Evolutionary conservation across 192 early-diverging fungal species (phyloP).

Genomic region (Podila verticillata): DNA sequence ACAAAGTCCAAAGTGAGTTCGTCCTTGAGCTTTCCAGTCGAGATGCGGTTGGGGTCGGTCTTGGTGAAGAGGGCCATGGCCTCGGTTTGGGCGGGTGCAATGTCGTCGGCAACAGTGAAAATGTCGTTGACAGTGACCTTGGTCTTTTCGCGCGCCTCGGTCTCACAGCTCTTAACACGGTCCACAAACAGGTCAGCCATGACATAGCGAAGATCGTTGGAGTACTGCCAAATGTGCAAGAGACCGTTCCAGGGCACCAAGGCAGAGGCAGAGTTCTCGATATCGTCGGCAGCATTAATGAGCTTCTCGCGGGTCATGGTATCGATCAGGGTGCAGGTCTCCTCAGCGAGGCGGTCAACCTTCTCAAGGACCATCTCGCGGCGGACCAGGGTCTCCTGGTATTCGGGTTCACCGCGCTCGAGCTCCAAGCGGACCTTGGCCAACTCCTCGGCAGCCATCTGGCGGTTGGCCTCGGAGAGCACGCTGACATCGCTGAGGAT

Average conservation of each 20-base stretch:
- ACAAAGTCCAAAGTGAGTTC: slow-evolving; percentile 51
- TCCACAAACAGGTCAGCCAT: slow-evolving; percentile 72
- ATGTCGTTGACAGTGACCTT: slow-evolving; percentile 52
- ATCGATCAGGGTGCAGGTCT: slow-evolving; percentile 67
- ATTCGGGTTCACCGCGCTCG: slow-evolving; percentile 74
- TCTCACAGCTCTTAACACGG: slow-evolving; percentile 70
- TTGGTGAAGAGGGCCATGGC: slow-evolving; percentile 31
- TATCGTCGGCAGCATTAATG: slow-evolving; percentile 66
- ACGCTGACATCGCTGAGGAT: slow-evolving; percentile 83
- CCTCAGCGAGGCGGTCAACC: slow-evolving; percentile 69
- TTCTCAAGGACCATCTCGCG: slow-evolving; percentile 75
- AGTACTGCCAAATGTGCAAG: slow-evolving; percentile 88
- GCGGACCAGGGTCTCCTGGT: slow-evolving; percentile 77
- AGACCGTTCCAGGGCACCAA: slow-evolving; percentile 83
- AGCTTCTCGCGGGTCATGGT: slow-evolving; percentile 48
- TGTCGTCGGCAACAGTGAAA: slow-evolving; percentile 46
- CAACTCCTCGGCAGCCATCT: slow-evolving; percentile 65
- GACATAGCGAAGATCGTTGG: slow-evolving; percentile 76
- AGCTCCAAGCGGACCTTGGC: slow-evolving; percentile 70
- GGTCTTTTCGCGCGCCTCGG: slow-evolving; percentile 59
- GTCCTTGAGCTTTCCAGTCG: slow-evolving; percentile 55
- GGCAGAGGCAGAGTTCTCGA: slow-evolving; percentile 73
- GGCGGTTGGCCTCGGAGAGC: slow-evolving; percentile 77
- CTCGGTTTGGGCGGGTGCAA: slow-evolving; percentile 31
- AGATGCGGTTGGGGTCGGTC: slow-evolving; percentile 41